Evolutionary conservation across 2,329 filamentous ascomycete genomes (phyloP).

Genomic region (Penicillium aurantiogriseum): DNA sequence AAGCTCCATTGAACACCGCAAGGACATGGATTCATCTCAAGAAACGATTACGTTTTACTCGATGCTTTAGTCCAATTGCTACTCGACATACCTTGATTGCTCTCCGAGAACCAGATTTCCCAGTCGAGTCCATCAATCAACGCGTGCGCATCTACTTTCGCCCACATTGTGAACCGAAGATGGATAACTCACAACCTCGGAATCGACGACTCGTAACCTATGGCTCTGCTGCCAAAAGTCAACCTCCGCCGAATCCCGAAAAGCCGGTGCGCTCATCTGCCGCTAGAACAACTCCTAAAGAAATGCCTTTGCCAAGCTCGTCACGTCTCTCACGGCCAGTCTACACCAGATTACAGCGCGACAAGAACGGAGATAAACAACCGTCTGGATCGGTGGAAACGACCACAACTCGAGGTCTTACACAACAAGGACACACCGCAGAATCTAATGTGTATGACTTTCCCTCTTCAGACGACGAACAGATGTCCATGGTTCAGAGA

Average conservation of each 20-base stretch:
- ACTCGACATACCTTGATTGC: not conserved
- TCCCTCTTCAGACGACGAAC: constrained; percentile 30
- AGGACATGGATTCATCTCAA: constrained; percentile 2
- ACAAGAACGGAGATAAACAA: constrained; percentile 5
- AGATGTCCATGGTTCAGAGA: constrained; percentile 10
- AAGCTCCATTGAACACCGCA: constrained; percentile 2
- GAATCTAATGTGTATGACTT: constrained; percentile 26
- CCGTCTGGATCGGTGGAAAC: not conserved
- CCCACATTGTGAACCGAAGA: constrained; percentile 7
- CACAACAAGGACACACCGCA: constrained; percentile 1
- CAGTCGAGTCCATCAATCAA: not conserved
- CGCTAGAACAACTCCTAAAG: not conserved
- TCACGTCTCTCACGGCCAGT: not conserved
- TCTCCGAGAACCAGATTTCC: too few species aligned
- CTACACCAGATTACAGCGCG: not conserved
- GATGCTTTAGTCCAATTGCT: not conserved
- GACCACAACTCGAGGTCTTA: not conserved
- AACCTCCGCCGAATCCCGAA: constrained; percentile 4
- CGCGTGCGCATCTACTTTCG: not conserved
- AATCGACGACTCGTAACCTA: constrained; percentile 40
- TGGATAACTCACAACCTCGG: constrained; percentile 18
- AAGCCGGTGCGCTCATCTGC: not conserved
- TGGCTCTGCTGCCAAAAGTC: constrained; percentile 30
- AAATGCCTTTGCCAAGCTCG: not conserved
- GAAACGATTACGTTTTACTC: not conserved